These are phyloP conservation scores for Naematelia aurantialba DNA, from an alignment of 768 basidiomycete species.

Conservation along the genomic window DNA sequence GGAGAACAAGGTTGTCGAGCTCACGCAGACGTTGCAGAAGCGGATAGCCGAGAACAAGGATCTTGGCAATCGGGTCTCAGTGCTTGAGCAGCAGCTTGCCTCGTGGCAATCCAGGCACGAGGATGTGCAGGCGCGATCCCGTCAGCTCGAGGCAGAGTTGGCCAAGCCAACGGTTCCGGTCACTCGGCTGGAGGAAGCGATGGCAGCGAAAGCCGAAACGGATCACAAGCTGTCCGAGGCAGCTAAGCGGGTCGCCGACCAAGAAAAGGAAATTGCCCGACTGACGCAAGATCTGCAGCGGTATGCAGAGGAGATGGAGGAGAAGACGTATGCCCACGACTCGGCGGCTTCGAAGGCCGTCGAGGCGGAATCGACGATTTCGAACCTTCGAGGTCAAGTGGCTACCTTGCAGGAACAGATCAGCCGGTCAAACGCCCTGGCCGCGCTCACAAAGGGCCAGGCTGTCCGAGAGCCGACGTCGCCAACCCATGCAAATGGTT, in stretches of 20 bases:
- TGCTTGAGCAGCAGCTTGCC: conserved; percentile 79
- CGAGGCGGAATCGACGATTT: conserved; percentile 82
- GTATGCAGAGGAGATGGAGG: conserved; percentile 71
- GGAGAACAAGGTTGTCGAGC: conserved; percentile 98
- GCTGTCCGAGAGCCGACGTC: conserved; percentile 71
- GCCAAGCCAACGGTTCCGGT: conserved; percentile 68
- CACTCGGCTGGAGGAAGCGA: conserved; percentile 67
- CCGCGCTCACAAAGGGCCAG: conserved; percentile 70
- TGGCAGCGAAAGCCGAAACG: conserved; percentile 69
- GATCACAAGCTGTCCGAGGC: conserved; percentile 79
- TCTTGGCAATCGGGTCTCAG: conserved; percentile 67
- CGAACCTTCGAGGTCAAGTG: conserved; percentile 86
- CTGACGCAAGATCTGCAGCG: conserved; percentile 71
- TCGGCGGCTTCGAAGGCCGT: conserved; percentile 57
- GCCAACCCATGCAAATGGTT: conserved; percentile 58
- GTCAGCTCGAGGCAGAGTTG: conserved; percentile 67
- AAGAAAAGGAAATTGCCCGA: conserved; percentile 76
- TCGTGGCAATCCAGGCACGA: conserved; percentile 83
- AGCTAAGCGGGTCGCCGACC: conserved; percentile 66
- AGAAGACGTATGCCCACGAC: conserved; percentile 65
- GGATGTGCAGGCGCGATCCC: conserved; percentile 71
- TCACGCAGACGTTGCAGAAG: conserved; percentile 87
- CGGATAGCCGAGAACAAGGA: conserved; percentile 88
- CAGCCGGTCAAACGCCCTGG: conserved; percentile 89
- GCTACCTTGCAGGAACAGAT: conserved; percentile 89